These are phyloP conservation scores for Suhomyces faveliae DNA, from an alignment of 805 yeast genomes.

Conservation along the genomic window DNA sequence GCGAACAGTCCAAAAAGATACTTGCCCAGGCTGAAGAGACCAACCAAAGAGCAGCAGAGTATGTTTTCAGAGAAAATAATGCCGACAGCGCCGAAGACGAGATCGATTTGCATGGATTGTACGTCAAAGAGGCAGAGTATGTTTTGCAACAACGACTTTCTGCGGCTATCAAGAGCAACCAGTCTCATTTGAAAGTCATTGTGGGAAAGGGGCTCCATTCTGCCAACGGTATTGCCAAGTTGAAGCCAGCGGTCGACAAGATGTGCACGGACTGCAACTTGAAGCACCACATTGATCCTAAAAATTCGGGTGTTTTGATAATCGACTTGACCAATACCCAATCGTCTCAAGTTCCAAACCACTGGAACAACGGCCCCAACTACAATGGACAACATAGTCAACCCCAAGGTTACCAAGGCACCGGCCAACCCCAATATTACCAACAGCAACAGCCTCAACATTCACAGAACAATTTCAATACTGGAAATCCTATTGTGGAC, in stretches of 20 bases:
- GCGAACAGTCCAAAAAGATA: conserved; percentile 65
- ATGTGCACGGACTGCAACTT: conserved; percentile 68
- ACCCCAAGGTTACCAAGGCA: conserved; percentile 13
- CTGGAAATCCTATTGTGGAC: conserved; percentile 29
- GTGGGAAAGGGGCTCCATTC: conserved; percentile 95
- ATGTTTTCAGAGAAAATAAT: conserved; percentile 83
- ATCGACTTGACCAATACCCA: conserved; percentile 50
- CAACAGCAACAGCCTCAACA: conserved; percentile 13
- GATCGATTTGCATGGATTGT: conserved; percentile 90
- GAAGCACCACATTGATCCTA: conserved; percentile 57
- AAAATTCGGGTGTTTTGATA: conserved; percentile 78
- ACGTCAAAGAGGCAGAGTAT: conserved; percentile 82
- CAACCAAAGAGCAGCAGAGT: conserved; percentile 84
- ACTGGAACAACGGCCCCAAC: conserved; percentile 27
- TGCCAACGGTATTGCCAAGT: conserved; percentile 73
- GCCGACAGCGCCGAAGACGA: conserved; percentile 83
- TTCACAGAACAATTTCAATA: conserved; percentile 13
- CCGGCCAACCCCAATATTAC: conserved; percentile 12
- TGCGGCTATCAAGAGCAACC: conserved; percentile 59
- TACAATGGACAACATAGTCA: conserved; percentile 22
- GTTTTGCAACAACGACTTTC: conserved; percentile 70
- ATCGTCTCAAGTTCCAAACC: conserved; percentile 28
- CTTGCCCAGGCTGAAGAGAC: conserved; percentile 60
- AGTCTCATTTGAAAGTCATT: conserved; percentile 69
- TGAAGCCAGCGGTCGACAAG: conserved; percentile 85